Percentiles rank a stretch among this genome's conserved stretches.
Conservation (phyloP, 108 stramenopile species). For the Aurantiochytrium sp. region DNA sequence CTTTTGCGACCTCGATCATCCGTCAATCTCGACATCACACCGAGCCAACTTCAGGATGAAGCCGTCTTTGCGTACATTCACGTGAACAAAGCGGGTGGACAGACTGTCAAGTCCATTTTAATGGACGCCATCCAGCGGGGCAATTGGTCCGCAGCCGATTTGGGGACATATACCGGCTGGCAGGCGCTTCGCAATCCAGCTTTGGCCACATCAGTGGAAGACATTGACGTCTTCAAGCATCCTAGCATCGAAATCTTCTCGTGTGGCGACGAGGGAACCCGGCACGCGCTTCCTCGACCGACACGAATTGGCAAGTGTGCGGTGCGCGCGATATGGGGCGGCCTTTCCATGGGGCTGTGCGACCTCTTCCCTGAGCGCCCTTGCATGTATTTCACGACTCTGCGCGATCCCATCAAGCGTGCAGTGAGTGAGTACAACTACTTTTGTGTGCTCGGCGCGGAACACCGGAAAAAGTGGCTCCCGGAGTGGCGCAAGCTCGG, state of each 20-base stretch:
- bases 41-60: not conserved
- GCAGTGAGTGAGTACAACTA: conserved; percentile 8
- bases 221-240: not conserved
- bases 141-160: not conserved
- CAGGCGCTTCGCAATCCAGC: not conserved
- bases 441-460: not conserved
- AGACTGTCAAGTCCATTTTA: not conserved
- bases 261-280: not conserved
- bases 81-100: not conserved
- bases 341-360: not conserved
- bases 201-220: not conserved
- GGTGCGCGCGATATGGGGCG: not conserved
- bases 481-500: not conserved
- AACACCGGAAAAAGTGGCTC: not conserved
- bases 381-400: not conserved
- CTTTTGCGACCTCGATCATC: not conserved
- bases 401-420: not conserved
- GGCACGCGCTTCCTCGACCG: not conserved
- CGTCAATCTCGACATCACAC: not conserved
- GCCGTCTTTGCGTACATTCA: not conserved
- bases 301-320: not conserved
- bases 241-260: too few species aligned
- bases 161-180: not conserved
- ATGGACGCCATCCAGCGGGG: not conserved
- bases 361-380: not conserved